Percentiles rank a stretch among this genome's conserved stretches.
phyloP scores from a whole-genome alignment of 805 yeast species.

The Pichia sporocuriosa region DNA sequence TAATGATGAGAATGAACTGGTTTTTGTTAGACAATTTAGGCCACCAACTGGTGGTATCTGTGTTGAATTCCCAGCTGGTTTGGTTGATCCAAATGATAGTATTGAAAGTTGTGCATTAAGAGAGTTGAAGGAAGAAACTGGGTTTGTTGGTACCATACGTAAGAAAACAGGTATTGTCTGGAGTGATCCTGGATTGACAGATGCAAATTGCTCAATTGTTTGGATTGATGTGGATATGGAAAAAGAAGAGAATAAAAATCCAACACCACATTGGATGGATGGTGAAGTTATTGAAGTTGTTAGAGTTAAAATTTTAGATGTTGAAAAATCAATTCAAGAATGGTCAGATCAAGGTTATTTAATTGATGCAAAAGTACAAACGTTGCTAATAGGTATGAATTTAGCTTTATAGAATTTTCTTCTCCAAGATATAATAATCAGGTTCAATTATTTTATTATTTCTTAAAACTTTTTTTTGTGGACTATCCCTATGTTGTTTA shows the following conservation, averaged over 20 bases:
- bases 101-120: constrained; percentile 77
- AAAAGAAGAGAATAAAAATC: constrained; percentile 59
- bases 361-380: constrained; percentile 83
- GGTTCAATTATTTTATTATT: constrained; percentile 10
- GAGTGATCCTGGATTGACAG: constrained; percentile 70
- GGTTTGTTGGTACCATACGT: constrained; percentile 59
- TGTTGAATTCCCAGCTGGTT: constrained; percentile 93
- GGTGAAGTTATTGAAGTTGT: constrained; percentile 91
- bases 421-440: constrained; percentile 13
- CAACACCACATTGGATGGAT: constrained; percentile 74
- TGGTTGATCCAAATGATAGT: constrained; percentile 78
- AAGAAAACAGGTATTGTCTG: constrained; percentile 22
- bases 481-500: constrained; percentile 6
- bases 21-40: constrained; percentile 83
- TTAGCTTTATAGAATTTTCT: not conserved
- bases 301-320: constrained; percentile 52
- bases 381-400: constrained; percentile 64
- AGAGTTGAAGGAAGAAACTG: constrained; percentile 89
- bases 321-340: constrained; percentile 47
- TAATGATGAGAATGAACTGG: constrained; percentile 36
- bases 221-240: constrained; percentile 69
- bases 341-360: constrained; percentile 61
- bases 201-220: constrained; percentile 78
- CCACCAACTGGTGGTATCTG: constrained; percentile 89
- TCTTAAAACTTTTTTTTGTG: constrained; percentile 4